Conservation (phyloP, 257 asterid species). For the Cynanchum wilfordii region DNA sequence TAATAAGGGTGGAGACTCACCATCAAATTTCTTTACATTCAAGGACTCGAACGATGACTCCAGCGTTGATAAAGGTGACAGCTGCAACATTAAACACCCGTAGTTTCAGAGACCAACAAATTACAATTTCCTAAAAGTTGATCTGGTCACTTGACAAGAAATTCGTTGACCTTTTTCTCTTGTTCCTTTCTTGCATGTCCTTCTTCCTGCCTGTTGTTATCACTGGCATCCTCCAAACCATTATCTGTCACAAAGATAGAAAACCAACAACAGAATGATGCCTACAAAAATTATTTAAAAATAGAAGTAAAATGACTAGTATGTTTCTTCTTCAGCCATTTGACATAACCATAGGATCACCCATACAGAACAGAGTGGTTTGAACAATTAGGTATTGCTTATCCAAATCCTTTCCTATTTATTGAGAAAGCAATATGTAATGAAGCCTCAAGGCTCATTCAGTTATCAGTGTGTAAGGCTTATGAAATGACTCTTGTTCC, state of each 20-base stretch:
- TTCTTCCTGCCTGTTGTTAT: constrained; percentile 40
- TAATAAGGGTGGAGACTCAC: constrained; percentile 38
- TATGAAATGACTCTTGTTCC: neutral
- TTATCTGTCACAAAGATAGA: constrained; percentile 35
- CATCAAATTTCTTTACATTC: constrained; percentile 89
- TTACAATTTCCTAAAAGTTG: neutral
- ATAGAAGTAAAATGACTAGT: neutral
- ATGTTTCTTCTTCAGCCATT: neutral
- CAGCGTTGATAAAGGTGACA: constrained; percentile 81
- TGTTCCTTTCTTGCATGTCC: constrained; percentile 47
- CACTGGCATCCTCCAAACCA: constrained; percentile 36
- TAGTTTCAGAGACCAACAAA: constrained; percentile 16
- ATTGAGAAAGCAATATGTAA: neutral
- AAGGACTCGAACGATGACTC: constrained; percentile 82
- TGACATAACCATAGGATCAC: neutral
- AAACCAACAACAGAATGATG: neutral
- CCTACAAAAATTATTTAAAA: neutral
- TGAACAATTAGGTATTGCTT: neutral
- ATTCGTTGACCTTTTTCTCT: constrained; percentile 59
- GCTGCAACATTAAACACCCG: constrained; percentile 46
- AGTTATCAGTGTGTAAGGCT: neutral
- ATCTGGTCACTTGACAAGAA: constrained; percentile 6
- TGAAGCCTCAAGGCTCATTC: neutral
- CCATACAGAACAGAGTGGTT: neutral
- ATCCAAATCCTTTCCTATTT: neutral